phyloP scores from a whole-genome alignment of 306 rosid species.

The Glycyrrhiza uralensis region DNA sequence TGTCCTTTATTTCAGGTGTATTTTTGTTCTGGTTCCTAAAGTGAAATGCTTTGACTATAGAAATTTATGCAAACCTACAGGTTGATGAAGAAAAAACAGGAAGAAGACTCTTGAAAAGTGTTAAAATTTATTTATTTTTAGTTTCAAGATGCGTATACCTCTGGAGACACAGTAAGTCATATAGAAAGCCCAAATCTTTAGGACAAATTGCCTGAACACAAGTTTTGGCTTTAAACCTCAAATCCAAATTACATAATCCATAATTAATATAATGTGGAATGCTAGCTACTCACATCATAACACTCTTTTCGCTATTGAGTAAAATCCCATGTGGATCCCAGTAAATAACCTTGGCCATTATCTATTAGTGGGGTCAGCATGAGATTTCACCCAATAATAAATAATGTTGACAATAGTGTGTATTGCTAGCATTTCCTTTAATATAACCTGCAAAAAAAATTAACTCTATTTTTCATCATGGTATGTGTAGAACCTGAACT shows the following conservation, averaged over 20 bases:
- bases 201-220: background rate
- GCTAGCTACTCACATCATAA: background rate
- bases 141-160: background rate
- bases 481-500: background rate
- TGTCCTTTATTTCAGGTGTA: constrained; percentile 89
- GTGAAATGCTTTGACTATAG: background rate
- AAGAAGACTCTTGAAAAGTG: background rate
- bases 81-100: background rate
- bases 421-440: background rate
- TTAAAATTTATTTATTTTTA: background rate
- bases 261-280: background rate
- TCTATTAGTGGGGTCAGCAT: background rate
- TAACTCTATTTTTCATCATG: background rate
- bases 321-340: background rate
- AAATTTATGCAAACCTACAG: background rate
- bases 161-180: background rate
- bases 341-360: background rate
- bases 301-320: background rate
- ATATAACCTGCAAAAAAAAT: background rate
- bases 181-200: background rate
- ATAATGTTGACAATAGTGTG: background rate
- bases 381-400: background rate
- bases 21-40: background rate
- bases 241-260: background rate
- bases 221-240: background rate